These are phyloP conservation scores for Jamesozyma piceae DNA, from an alignment of 805 yeast species.

Conservation along the genomic window DNA sequence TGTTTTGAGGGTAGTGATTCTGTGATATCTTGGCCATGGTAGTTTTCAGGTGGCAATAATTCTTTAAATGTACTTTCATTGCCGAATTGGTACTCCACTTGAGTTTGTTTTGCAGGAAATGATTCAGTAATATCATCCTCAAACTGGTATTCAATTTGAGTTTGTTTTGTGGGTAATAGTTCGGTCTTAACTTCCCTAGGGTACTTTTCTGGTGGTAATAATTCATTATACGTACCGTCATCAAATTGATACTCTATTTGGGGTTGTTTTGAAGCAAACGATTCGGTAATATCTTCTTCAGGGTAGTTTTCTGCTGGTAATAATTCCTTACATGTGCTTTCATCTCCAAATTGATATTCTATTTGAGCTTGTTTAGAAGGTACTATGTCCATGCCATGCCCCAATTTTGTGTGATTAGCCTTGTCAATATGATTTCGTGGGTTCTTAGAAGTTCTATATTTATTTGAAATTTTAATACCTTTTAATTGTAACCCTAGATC, in stretches of 20 bases:
- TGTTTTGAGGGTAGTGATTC: not conserved
- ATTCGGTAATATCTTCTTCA: not conserved
- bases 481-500: conserved; percentile 23
- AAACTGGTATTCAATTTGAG: not conserved
- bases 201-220: not conserved
- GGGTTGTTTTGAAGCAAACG: not conserved
- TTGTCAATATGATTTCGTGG: not conserved
- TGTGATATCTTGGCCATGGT: not conserved
- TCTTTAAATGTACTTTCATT: not conserved
- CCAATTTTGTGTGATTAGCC: not conserved
- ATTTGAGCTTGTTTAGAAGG: not conserved
- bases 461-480: conserved; percentile 18
- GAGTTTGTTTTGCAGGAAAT: no score
- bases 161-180: no score
- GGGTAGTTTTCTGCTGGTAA: not conserved
- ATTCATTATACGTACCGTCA: not conserved
- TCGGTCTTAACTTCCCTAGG: not conserved
- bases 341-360: not conserved
- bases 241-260: not conserved
- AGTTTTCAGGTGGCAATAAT: no score
- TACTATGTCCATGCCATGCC: not conserved
- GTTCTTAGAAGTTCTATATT: not conserved
- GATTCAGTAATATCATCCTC: no score
- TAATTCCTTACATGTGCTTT: not conserved
- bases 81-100: no score